These are phyloP conservation scores for Phialemoniopsis sp. DNA, from an alignment of 2,329 filamentous ascomycete genomes.

Conservation along the genomic window DNA sequence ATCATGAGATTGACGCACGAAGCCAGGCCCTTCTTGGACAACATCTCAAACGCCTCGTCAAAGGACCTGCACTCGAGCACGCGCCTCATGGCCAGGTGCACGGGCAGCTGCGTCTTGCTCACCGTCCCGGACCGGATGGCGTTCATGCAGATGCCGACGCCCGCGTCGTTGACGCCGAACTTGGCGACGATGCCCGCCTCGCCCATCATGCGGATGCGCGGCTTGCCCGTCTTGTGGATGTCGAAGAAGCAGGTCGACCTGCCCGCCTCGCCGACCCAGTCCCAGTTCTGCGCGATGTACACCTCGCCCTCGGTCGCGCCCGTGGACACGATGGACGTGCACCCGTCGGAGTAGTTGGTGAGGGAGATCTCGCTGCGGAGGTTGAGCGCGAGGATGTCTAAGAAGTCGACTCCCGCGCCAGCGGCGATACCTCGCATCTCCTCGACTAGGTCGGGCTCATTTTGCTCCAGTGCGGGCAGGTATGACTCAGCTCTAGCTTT, in stretches of 20 bases:
- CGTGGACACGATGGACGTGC: constrained; percentile 46
- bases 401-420: constrained; percentile 36
- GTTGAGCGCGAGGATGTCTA: constrained; percentile 55
- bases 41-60: neutral
- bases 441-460: constrained; percentile 5
- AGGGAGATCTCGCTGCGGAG: constrained; percentile 54
- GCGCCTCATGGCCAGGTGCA: constrained; percentile 56
- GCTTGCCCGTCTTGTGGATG: constrained; percentile 17
- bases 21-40: too few species aligned
- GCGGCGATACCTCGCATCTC: constrained; percentile 50
- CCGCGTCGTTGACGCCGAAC: constrained; percentile 56
- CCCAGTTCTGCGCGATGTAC: constrained; percentile 56
- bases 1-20: too few species aligned
- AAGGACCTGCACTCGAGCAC: constrained; percentile 39
- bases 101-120: constrained; percentile 44
- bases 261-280: constrained; percentile 31
- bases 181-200: constrained; percentile 61
- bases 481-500: too few species aligned
- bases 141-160: constrained; percentile 58
- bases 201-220: constrained; percentile 50
- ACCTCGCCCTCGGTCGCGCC: constrained; percentile 13
- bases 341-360: constrained; percentile 52
- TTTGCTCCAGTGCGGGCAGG: neutral
- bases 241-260: constrained; percentile 10
- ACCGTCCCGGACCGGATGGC: constrained; percentile 56